These are phyloP conservation scores for Neolentinus lepideus DNA, from an alignment of 1,284 basidiomycete genomes.

Conservation along the genomic window DNA sequence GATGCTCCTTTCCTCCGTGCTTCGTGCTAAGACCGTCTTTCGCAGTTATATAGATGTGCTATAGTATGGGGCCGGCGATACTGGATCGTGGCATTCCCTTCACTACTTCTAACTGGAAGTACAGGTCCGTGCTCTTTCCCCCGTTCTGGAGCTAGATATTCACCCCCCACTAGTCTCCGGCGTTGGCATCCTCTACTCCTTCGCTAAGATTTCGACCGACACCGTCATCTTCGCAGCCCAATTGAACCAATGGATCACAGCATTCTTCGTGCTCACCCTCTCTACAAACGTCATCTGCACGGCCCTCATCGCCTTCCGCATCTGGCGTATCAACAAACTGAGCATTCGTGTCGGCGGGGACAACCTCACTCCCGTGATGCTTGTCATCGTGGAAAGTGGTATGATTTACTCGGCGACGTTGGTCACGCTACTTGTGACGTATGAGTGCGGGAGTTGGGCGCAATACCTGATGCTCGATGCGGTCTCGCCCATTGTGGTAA, in stretches of 20 bases:
- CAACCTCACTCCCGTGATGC: slow-evolving; percentile 22
- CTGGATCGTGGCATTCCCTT: slow-evolving; percentile 7
- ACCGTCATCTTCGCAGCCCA: slow-evolving; percentile 19
- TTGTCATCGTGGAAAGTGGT: slow-evolving; percentile 35
- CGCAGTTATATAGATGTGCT: slow-evolving; percentile 4
- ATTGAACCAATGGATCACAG: slow-evolving; percentile 24
- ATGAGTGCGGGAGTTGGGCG: slow-evolving; percentile 25
- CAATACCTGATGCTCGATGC: slow-evolving; percentile 33
- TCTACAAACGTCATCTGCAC: slow-evolving; percentile 29
- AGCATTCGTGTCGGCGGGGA: slow-evolving; percentile 11
- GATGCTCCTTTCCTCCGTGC: too few relatives aligned
- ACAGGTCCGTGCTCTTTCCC: not conserved
- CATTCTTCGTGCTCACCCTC: slow-evolving; percentile 29
- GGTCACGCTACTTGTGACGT: slow-evolving; percentile 25
- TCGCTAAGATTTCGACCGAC: slow-evolving; percentile 9
- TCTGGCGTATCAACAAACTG: slow-evolving; percentile 26
- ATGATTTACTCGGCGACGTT: slow-evolving; percentile 30
- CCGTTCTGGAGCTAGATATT: not conserved
- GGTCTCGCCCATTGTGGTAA: slow-evolving; percentile 23
- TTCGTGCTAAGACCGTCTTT: too few relatives aligned
- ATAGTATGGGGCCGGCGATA: slow-evolving; percentile 4
- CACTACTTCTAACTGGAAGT: slow-evolving; percentile 13
- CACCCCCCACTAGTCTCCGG: slow-evolving; percentile 6
- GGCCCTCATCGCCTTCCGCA: slow-evolving; percentile 27
- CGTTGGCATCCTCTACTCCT: slow-evolving; percentile 10